Conservation (phyloP, 768 basidiomycete genomes). For the Leccinellum rugosiceps region DNA sequence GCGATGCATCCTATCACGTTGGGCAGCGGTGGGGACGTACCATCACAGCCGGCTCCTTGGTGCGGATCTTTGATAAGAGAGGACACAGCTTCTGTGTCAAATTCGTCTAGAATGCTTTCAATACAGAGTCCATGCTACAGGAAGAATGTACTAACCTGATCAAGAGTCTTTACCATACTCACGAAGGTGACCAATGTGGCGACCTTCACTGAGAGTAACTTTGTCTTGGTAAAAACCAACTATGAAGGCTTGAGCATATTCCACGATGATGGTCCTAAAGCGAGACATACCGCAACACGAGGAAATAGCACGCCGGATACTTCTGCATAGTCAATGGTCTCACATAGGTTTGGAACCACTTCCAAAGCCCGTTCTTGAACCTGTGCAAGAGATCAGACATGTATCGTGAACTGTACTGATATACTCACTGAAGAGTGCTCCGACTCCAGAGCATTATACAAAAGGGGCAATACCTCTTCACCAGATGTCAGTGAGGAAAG, state of each 20-base stretch:
- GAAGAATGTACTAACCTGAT: conserved; percentile 54
- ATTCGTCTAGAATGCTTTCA: conserved; percentile 51
- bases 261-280: conserved; percentile 6
- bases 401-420: neutral
- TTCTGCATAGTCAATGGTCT: conserved; percentile 92
- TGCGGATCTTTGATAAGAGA: conserved; percentile 88
- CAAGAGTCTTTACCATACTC: conserved; percentile 84
- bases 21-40: conserved; percentile 35
- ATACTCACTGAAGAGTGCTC: conserved; percentile 75
- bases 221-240: conserved; percentile 92
- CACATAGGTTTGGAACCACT: conserved; percentile 82
- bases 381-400: conserved; percentile 34
- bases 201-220: conserved; percentile 87
- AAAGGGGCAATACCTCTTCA: conserved; percentile 89
- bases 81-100: conserved; percentile 96
- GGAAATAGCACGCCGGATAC: conserved; percentile 89
- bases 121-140: neutral
- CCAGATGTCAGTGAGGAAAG: conserved; percentile 3
- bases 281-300: conserved; percentile 74
- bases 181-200: conserved; percentile 81
- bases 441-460: conserved; percentile 95
- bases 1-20: neutral
- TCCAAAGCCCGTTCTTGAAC: conserved; percentile 91
- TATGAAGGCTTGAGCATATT: conserved; percentile 32
- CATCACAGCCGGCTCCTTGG: conserved; percentile 95